Evolutionary conservation across 2,329 filamentous ascomycete genomes (phyloP), one percentile per base, ranked within the genome.

Genomic region (Hawksworthiomyces lignivorus): DNA sequence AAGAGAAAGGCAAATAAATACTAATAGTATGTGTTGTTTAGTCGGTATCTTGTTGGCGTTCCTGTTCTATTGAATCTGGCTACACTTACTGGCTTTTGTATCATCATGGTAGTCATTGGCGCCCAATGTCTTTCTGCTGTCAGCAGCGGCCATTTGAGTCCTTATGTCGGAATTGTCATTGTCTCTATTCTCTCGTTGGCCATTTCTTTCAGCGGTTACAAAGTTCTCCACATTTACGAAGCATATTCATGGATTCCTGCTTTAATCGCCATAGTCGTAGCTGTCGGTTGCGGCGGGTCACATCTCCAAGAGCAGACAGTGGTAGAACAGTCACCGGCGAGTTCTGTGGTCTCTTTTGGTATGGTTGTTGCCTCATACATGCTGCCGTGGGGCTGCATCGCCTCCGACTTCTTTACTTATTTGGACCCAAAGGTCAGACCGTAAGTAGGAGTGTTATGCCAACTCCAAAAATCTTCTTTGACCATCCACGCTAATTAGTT

Each of bases 301-400:
- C 33, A 47, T 10, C 41, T 49, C 7, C 18, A 29, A 6, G 5
- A 43, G 2, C 50, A 49, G 31, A 36, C 37, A 5, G 60, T 67
- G 1, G 50, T 56, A 1, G 53, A 57, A 17, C 59, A 68, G 1
- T 40, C 43, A 6, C 15, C 42, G 2, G 35, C 48, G 4, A n/a
- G 24, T n/a, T 31, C 39, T 43, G 81, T 63, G 1, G 46, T 53
- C 6, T 72, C 65, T 22, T 82, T 77, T 48, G 76, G 68, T 36
- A 77, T 75, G 60, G 69, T 80, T 39, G 69, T 82, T 4, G 75
- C 78, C 0, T 74, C 73, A 0, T 81, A 79, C 53, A 73, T 80
- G 64, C 68, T 83, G 2, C 77, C 79, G 0, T 83, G 74, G 68
- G 73, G 69, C 4, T 69, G 68, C 2, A 62, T 80, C 19, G 67